Evolutionary conservation across 768 basidiomycete species (phyloP), one percentile per base, ranked within the genome.

Genomic region (Clitopilus hobsonii): DNA sequence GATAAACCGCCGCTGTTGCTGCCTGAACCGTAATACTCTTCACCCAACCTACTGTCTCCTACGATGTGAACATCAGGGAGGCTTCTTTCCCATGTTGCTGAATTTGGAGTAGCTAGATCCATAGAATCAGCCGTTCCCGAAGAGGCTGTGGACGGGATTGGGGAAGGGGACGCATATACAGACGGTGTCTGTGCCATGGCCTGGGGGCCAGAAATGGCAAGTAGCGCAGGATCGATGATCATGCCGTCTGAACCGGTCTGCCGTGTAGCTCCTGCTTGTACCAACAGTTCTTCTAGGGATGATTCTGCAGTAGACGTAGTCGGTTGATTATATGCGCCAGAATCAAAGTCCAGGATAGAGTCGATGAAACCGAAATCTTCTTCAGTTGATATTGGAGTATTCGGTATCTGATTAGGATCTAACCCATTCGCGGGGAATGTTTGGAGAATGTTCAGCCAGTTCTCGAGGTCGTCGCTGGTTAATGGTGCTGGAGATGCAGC

Each of bases 381-480:
- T 23, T 52, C 14, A 20, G 49, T 38, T 14, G 55, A 38, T 36
- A 38, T 52, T 27, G 52, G 57, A 18, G 56, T 53, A 41, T 27
- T 23, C 2, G 45, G 47, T 30, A 30, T 54, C 23, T 60, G 60
- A 47, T 57, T 49, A 14, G 55, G 61, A 11, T 61, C 54, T 30
- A 68, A 63, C 11, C 63, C 71, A 38, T 69, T 69, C 24, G 72
- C 62, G 6, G 78, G 71, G 51, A 80, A 76, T 1, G 72, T 65
- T 38, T 80, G 72, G n/a, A 83, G 67, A 49, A 79, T 73, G 51
- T 71, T 74, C 66, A 82, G 70, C 80, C 79, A 82, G 30, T 71
- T 77, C 57, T 83, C 76, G 56, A 79, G 73, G 10, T n/a, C 36
- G 36, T 23, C 24, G 14, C 26, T 51, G 52, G 29, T 51, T 20